Evolutionary conservation across 108 stramenopile species (phyloP), one percentile per base, ranked within the genome.

Genomic region (Stephanodiscus minutulus): DNA sequence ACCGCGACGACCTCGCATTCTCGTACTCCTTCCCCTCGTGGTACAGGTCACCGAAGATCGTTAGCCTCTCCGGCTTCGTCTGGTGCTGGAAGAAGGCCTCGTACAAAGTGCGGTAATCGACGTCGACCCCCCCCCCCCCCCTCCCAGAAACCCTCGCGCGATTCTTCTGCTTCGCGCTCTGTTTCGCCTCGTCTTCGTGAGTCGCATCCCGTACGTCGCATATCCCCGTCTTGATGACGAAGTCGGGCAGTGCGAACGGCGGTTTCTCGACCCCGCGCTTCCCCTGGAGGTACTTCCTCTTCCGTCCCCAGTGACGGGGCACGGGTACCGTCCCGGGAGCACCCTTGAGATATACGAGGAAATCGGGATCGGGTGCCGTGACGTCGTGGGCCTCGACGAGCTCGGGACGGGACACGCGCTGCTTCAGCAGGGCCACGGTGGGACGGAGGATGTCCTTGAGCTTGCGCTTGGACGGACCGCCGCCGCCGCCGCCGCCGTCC

Each of bases 11-110:
- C 66, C 56, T 84, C 33, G 50, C 65, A 15, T 82, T 91, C 83
- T 98, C 98, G 47, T 95, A 86, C 78, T 98, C 99, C 66, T 97
- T 98, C 33, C 98, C 98, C 77, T 98, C 99, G 78, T 98, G 98
- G 72, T 98, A 98, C 27, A 98, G 65, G 70, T 99, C 98, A 1
- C 98, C 99, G 69, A 92, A 91, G 15, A 68, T 56, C 0, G 89
- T 92, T 66, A 93, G 54, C 18, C 79, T 78, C 27, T 50, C 28
- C 13, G 98, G 98, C 77, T 98, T 98, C 47, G 97, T 98, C 85
- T 98, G 97, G 74, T 96, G 86, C 69, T 95, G 90, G 90, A 98
- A 98, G 81, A 98, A 99, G 18, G 99, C 99, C 59, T 98, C 97
- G 63, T 98, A 90, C 11, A 99, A 81, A 8, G 94, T 91, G 49